phyloP scores from a whole-genome alignment of 768 basidiomycete genomes.

The Podaxis sp. region DNA sequence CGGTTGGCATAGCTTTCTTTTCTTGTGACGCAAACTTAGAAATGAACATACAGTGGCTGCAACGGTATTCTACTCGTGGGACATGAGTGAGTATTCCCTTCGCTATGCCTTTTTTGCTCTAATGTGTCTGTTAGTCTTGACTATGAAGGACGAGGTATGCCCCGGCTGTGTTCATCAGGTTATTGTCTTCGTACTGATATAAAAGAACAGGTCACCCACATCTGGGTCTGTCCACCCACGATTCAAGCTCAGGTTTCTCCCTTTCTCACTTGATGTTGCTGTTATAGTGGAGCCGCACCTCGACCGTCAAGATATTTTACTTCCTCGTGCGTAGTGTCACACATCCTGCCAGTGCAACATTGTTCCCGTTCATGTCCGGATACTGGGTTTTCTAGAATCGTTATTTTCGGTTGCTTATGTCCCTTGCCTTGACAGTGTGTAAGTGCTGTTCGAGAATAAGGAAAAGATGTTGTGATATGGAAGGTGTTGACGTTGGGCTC shows the following conservation, averaged over 20 bases:
- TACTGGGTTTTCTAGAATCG: neutral
- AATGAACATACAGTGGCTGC: neutral
- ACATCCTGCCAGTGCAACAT: neutral
- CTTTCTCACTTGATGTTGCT: neutral
- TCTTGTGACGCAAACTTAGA: neutral
- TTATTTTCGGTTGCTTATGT: constrained; percentile 1
- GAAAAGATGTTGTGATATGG: neutral
- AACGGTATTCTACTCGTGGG: neutral
- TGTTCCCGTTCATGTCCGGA: neutral
- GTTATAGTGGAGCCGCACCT: constrained; percentile 1
- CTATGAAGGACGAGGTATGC: neutral
- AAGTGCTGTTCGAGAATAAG: neutral
- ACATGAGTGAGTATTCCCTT: neutral
- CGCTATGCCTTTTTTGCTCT: neutral
- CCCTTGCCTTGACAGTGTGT: constrained; percentile 3
- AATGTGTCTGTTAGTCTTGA: neutral
- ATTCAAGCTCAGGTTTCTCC: neutral
- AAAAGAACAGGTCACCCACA: neutral
- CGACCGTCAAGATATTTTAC: constrained; percentile 8
- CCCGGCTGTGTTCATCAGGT: neutral
- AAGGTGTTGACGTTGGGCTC: neutral
- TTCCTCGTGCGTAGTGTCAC: neutral
- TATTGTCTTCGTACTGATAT: neutral
- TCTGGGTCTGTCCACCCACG: neutral
- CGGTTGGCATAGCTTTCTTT: too few species aligned